phyloP scores from a whole-genome alignment of 1,284 basidiomycete genomes.

The Paramarasmius palmivorus region DNA sequence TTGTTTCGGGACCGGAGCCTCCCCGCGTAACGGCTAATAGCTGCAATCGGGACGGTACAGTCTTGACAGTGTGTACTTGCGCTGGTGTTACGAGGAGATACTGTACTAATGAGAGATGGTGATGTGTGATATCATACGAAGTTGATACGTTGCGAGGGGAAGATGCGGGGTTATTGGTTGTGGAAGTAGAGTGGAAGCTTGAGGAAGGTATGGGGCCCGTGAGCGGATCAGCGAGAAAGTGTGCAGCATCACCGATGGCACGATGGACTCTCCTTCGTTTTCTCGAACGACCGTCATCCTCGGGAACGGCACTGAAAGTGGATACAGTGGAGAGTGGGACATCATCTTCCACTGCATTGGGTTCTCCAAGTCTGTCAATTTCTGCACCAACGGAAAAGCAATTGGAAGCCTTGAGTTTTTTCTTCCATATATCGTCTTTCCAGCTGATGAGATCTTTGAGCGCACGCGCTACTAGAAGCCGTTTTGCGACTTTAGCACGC shows the following conservation, averaged over 20 bases:
- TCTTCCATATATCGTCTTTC: slow-evolving; percentile 57
- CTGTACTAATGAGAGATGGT: slow-evolving; percentile 27
- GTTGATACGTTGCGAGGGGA: background rate
- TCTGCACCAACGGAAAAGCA: slow-evolving; percentile 39
- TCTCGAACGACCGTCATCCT: slow-evolving; percentile 23
- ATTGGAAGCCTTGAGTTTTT: slow-evolving; percentile 33
- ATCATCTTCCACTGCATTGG: slow-evolving; percentile 20
- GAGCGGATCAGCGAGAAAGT: slow-evolving; percentile 58
- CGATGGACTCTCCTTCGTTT: slow-evolving; percentile 44
- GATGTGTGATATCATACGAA: background rate
- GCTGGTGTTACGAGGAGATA: slow-evolving; percentile 56
- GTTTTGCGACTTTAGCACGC: slow-evolving; percentile 58
- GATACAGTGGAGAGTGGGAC: slow-evolving; percentile 11
- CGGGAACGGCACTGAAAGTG: background rate
- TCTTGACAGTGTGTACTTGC: slow-evolving; percentile 24
- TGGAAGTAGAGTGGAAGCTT: slow-evolving; percentile 9
- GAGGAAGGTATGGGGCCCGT: slow-evolving; percentile 24
- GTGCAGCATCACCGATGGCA: slow-evolving; percentile 45
- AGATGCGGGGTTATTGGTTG: slow-evolving; percentile 21
- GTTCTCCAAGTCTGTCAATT: slow-evolving; percentile 29
- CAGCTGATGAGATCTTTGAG: slow-evolving; percentile 69
- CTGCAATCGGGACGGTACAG: slow-evolving; percentile 61
- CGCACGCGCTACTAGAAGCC: slow-evolving; percentile 60
- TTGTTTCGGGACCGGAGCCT: slow-evolving; percentile 38
- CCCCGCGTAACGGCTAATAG: slow-evolving; percentile 54